Percentiles rank a stretch among this genome's conserved stretches.
phyloP scores from a whole-genome alignment of 768 basidiomycete genomes.

The Mycena sanguinolenta region DNA sequence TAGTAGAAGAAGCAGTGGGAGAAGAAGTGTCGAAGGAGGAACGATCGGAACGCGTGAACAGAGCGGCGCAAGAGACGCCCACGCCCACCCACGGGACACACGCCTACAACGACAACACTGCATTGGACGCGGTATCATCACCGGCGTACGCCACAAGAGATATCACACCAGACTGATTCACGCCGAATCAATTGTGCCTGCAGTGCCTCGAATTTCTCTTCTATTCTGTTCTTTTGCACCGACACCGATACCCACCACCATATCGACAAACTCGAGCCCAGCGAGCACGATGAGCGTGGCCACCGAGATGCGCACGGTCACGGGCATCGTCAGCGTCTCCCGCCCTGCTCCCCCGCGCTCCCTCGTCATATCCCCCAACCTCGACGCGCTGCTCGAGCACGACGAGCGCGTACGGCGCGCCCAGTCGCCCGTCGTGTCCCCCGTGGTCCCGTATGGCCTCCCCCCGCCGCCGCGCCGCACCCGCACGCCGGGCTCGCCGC shows the following conservation, averaged over 20 bases:
- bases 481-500: constrained; percentile 26
- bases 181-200: too few relatives aligned
- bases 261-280: too few relatives aligned
- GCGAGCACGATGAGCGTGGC: constrained; percentile 11
- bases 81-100: too few relatives aligned
- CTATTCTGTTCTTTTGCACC: not conserved
- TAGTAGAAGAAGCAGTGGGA: too few relatives aligned
- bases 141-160: too few relatives aligned
- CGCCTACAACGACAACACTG: too few relatives aligned
- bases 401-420: constrained; percentile 62
- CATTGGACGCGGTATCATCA: too few relatives aligned
- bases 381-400: constrained; percentile 71
- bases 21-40: too few relatives aligned
- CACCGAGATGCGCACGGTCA: not conserved
- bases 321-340: not conserved
- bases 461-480: constrained; percentile 50
- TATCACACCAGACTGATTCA: too few relatives aligned
- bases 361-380: constrained; percentile 68
- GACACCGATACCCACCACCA: too few relatives aligned
- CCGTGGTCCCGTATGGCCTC: constrained; percentile 39
- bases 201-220: not conserved
- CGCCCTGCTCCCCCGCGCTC: constrained; percentile 29
- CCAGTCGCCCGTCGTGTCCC: not conserved
- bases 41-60: too few relatives aligned
- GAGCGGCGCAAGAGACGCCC: too few relatives aligned